Evolutionary conservation across 176 grass and related monocot species (phyloP).

Genomic region (Cenchrus fungigraminus): DNA sequence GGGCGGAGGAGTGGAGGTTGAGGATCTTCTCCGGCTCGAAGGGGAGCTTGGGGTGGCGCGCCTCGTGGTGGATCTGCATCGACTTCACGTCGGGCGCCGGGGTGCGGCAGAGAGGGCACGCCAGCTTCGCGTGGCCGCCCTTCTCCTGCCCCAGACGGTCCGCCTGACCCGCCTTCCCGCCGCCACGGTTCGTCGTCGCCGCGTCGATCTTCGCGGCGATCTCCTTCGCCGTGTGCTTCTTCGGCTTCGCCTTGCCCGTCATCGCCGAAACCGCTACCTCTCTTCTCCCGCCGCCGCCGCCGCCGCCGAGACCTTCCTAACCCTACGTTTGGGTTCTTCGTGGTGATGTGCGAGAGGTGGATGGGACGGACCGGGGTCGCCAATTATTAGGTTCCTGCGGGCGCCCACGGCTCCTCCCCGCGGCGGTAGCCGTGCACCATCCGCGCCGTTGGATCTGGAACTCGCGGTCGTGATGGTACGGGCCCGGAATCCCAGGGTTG

Average conservation of each 20-base stretch:
- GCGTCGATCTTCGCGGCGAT: conserved; percentile 87
- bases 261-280: conserved; percentile 14
- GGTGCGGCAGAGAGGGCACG: conserved; percentile 83
- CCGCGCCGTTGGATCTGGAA: conserved; percentile 20
- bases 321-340: conserved; percentile 33
- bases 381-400: conserved; percentile 47
- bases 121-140: conserved; percentile 93
- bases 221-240: conserved; percentile 99
- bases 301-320: conserved; percentile 38
- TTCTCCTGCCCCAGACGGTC: conserved; percentile 82
- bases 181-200: conserved; percentile 90
- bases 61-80: conserved; percentile 99
- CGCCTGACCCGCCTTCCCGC: conserved; percentile 76
- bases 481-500: neutral
- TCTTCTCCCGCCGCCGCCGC: neutral
- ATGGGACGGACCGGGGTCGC: neutral
- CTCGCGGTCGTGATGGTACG: neutral
- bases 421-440: neutral
- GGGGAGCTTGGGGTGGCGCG: conserved; percentile 87
- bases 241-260: conserved; percentile 99
- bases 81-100: conserved; percentile 85
- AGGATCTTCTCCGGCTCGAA: conserved; percentile 78
- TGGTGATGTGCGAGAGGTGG: neutral
- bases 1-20: conserved; percentile 69
- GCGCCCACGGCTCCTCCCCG: conserved; percentile 8